Evolutionary conservation across 2,329 filamentous ascomycete genomes (phyloP), one percentile per base, ranked within the genome.

Genomic region (Cladosporium sphaerospermum): DNA sequence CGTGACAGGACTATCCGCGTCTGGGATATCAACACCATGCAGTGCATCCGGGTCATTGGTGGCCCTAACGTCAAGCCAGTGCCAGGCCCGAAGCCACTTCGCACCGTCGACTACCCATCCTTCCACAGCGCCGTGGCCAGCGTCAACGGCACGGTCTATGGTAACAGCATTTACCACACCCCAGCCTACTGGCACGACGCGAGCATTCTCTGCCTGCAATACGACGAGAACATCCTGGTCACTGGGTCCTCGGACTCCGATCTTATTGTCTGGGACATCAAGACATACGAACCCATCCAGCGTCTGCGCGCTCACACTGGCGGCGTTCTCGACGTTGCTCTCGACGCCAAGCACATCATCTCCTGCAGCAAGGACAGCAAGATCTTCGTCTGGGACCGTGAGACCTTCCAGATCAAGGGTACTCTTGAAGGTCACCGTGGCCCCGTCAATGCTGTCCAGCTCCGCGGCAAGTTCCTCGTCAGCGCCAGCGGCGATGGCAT

Each of bases 291-390:
- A 54, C 91, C 93, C 0, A 82, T 96, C 55, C 84, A 82, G 46
- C 86, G 89, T 32, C 83, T 99, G 11, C 74, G 75, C 33, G 83
- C 86, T 57, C 93, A 99, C 73, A 82, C 81, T 5, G 89, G 89
- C 3, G 92, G 93, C 48, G 91, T 99, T 37, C 80, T 99, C 11
- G 93, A 99, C 67, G 84, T 99, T 9, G 92, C 89, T 59, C 92
- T 99, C 59, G 90, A 99, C 67, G 82, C 89, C 59, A 85, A 86
- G 62, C 86, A 95, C 71, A 96, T 99, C 63, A 86, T 97, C 47
- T 96, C 92, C 4, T 99, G 93, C 76, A 96, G 89, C 68, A 99
- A 99, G 72, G 93, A 99, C 71, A 84, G 86, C 39, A 91, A 81
- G 57, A 95, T 99, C 66, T 95, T 91, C 66, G 84, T 99, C 19